Evolutionary conservation across 768 basidiomycete species (phyloP).

Genomic region (Wakefieldia striispora): DNA sequence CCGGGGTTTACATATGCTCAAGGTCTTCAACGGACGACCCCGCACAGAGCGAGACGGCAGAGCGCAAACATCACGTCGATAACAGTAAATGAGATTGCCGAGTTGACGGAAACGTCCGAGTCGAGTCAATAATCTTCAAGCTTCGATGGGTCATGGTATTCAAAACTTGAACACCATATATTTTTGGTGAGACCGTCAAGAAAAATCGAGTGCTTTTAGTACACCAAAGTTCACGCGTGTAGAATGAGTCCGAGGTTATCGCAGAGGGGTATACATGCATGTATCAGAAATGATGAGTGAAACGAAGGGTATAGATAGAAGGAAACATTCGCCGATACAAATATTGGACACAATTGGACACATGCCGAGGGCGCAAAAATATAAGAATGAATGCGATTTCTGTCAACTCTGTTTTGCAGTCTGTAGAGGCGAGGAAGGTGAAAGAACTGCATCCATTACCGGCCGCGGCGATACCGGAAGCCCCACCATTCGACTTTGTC

Average conservation of each 20-base stretch:
- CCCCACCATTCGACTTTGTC: slow-evolving; percentile 63
- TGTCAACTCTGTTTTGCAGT: slow-evolving; percentile 26
- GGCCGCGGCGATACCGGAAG: slow-evolving; percentile 49
- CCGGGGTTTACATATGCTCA: too few species aligned
- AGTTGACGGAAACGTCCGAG: too few species aligned
- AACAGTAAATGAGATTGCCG: neutral
- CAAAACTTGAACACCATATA: too few species aligned
- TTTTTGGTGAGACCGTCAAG: too few species aligned
- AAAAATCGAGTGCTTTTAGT: too few species aligned
- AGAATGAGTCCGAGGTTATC: slow-evolving; percentile 3
- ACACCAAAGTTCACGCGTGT: neutral
- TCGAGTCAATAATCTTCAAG: too few species aligned
- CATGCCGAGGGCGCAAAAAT: neutral
- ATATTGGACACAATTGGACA: slow-evolving; percentile 11
- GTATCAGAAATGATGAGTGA: slow-evolving; percentile 10
- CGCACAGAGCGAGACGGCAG: too few species aligned
- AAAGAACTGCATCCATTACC: slow-evolving; percentile 9
- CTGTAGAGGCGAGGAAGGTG: slow-evolving; percentile 19
- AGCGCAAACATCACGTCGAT: neutral
- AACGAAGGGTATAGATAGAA: slow-evolving; percentile 28
- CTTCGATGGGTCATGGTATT: too few species aligned
- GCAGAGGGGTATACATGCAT: slow-evolving; percentile 24
- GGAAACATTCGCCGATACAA: slow-evolving; percentile 12
- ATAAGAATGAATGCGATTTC: neutral
- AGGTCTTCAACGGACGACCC: too few species aligned